phyloP scores from a whole-genome alignment of 2,329 filamentous ascomycete genomes.

The Arthrobotrys iridis region DNA sequence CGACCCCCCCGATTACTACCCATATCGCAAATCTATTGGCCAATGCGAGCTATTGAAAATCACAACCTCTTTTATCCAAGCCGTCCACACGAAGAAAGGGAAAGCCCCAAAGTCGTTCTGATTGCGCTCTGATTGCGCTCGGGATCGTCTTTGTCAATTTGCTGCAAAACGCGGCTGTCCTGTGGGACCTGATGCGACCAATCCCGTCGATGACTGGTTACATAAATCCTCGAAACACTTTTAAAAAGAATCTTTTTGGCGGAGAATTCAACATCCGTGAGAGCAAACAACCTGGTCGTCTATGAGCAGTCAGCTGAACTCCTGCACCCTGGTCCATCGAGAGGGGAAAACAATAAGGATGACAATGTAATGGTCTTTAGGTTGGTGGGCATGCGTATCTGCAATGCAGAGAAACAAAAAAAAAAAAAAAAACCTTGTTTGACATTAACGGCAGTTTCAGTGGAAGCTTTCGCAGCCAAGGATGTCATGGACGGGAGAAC shows the following conservation, averaged over 20 bases:
- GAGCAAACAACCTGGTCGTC: slow-evolving; percentile 2
- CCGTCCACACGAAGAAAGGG: not conserved
- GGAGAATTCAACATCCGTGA: slow-evolving; percentile 41
- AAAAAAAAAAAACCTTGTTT: slow-evolving; percentile 16
- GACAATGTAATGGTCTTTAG: not conserved
- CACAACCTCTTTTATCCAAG: slow-evolving; percentile 49
- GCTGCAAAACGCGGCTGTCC: slow-evolving; percentile 5
- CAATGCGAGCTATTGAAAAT: slow-evolving; percentile 15
- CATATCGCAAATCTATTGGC: slow-evolving; percentile 6
- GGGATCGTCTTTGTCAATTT: slow-evolving; percentile 21
- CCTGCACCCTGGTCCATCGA: slow-evolving; percentile 12
- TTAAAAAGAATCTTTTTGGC: not conserved
- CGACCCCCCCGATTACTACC: not conserved
- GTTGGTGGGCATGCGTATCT: slow-evolving; percentile 8
- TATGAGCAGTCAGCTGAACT: slow-evolving; percentile 39
- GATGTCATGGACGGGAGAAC: slow-evolving; percentile 24
- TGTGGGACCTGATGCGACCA: slow-evolving; percentile 24
- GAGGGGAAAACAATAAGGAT: not conserved
- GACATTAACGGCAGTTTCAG: not conserved
- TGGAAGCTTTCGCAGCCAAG: slow-evolving; percentile 19
- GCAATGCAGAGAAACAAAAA: slow-evolving; percentile 24
- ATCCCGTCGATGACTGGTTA: not conserved
- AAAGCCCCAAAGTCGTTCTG: not conserved
- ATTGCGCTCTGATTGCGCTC: slow-evolving; percentile 45
- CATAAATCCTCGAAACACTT: not conserved